Conservation (phyloP, 2,329 filamentous ascomycete species). For the Scytalidium lignicola region DNA sequence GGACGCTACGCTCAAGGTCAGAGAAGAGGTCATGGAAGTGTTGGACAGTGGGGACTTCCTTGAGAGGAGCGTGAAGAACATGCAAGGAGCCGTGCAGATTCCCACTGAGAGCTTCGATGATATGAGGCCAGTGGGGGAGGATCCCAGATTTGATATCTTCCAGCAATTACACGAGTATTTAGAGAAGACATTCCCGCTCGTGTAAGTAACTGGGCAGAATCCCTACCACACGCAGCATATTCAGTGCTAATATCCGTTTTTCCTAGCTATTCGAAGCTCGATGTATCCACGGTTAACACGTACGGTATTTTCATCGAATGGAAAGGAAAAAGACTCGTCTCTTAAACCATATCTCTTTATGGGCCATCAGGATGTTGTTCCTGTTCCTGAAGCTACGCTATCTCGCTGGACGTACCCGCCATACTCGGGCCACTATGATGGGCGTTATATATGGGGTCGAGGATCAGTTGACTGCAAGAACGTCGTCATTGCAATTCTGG, state of each 20-base stretch:
- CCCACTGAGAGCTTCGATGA: slow-evolving; percentile 53
- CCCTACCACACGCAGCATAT: slow-evolving; percentile 43
- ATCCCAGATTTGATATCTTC: slow-evolving; percentile 50
- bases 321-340: slow-evolving; percentile 42
- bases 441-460: slow-evolving; percentile 49
- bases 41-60: slow-evolving; percentile 14
- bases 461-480: slow-evolving; percentile 52
- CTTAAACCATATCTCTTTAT: slow-evolving; percentile 51
- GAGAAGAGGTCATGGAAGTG: slow-evolving; percentile 9
- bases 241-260: background rate
- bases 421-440: slow-evolving; percentile 48
- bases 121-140: slow-evolving; percentile 46
- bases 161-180: slow-evolving; percentile 45
- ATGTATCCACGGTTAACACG: slow-evolving; percentile 46
- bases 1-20: slow-evolving; percentile 5
- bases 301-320: slow-evolving; percentile 58
- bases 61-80: slow-evolving; percentile 14
- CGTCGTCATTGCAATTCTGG: slow-evolving; percentile 46
- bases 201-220: slow-evolving; percentile 41
- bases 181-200: slow-evolving; percentile 41
- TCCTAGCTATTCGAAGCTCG: slow-evolving; percentile 12
- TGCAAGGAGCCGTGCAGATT: slow-evolving; percentile 48
- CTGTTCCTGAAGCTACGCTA: slow-evolving; percentile 35
- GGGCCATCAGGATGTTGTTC: slow-evolving; percentile 53
- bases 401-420: slow-evolving; percentile 49